phyloP scores from a whole-genome alignment of 768 basidiomycete genomes.

The Phanerodontia chrysosporium region DNA sequence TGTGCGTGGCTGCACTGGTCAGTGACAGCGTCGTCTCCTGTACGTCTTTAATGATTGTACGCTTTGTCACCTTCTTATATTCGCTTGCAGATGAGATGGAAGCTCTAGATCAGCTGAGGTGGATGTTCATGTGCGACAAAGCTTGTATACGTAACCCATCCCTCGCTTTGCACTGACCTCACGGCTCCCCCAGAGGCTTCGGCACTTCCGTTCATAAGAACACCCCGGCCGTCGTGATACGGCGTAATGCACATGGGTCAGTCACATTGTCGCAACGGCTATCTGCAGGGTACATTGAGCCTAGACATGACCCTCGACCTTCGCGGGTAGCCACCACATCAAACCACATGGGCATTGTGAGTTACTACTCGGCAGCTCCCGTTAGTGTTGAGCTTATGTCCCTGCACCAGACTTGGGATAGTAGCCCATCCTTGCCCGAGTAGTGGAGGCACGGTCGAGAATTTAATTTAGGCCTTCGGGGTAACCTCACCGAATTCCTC shows the following conservation, averaged over 20 bases:
- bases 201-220: constrained; percentile 43
- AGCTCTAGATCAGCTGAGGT: constrained; percentile 39
- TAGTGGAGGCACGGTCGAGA: constrained; percentile 21
- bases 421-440: constrained; percentile 28
- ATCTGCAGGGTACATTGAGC: constrained; percentile 43
- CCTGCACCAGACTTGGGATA: constrained; percentile 9
- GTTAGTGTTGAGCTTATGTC: constrained; percentile 5
- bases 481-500: constrained; percentile 25
- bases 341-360: constrained; percentile 29
- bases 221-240: constrained; percentile 54
- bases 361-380: constrained; percentile 3
- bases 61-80: no score
- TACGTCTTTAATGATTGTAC: constrained; percentile 33
- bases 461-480: constrained; percentile 38
- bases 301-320: constrained; percentile 39
- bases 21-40: constrained; percentile 41
- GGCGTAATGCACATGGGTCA: constrained; percentile 47
- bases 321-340: constrained; percentile 38
- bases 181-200: constrained; percentile 34
- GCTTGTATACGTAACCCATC: constrained; percentile 2
- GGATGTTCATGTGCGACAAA: constrained; percentile 48
- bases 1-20: constrained; percentile 48
- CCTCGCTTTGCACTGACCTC: constrained; percentile 4
- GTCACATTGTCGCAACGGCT: constrained; percentile 57
- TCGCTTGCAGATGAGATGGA: constrained; percentile 41